Evolutionary conservation across 129 eudicot genomes (phyloP), one percentile per base, ranked within the genome.

Genomic region (Escallonia herrerae): DNA sequence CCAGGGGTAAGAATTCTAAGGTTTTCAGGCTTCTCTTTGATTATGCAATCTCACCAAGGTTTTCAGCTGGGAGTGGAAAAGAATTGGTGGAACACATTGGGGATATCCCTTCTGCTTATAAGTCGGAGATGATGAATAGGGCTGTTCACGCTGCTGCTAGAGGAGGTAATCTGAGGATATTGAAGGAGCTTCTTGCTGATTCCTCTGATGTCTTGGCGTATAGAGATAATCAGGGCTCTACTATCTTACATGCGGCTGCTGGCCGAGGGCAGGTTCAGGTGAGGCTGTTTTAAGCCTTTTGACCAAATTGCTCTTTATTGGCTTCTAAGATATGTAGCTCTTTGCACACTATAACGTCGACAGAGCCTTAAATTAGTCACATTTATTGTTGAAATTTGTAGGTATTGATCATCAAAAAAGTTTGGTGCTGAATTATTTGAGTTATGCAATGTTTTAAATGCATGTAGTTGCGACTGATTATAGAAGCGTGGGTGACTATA

Each of bases 231-330:
- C 81, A 86, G 66, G 91, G 95, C 8, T 83, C 96, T 4, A 93
- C 95, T 45, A 64, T 88, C 62, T 73, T 93, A 68, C 98, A 93
- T 47, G 89, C 96, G 0, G 98, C 98, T 40, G 98, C 98, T 58
- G 96, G 96, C 40, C 67, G 86, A 52, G 96, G 98, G 0, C 98
- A 88, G 72, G 82, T 85, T 52, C 86, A 93, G 96, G 98, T 93
- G 58, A 84, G 76, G 11, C 42, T 67, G 38, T 55, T 2, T 47
- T 43, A 7, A 8, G 60, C 10, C 13, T 9, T 43, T 8, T 15
- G 58, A 12, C 22, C 3, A 22, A 22, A 22, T 22, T 22, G 33
- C 33, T 22, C 33, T 22, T 22, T 22, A 22, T 22, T 22, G 33
- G 33, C 33, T 22, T 22, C 33, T 22, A 22, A 22, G 33, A 22